Percentiles rank a stretch among this genome's conserved stretches.
phyloP scores from a whole-genome alignment of 129 eudicot genomes.

The Tagetes patula region DNA sequence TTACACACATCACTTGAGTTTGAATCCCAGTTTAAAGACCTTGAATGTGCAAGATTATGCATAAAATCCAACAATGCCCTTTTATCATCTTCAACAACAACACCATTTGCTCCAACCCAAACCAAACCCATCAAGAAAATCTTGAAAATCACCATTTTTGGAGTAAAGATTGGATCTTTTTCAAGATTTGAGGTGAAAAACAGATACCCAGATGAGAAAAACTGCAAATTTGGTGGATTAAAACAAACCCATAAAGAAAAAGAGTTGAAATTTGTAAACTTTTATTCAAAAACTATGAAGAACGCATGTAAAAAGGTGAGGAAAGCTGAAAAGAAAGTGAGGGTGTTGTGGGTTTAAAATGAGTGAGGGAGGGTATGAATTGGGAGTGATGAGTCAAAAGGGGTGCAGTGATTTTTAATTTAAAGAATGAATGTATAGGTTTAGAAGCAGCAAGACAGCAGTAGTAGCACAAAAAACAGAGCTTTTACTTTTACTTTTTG shows the following conservation, averaged over 20 bases:
- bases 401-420: conserved; percentile 36
- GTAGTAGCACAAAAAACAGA: conserved; percentile 32
- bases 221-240: background rate
- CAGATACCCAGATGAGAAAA: conserved; percentile 21
- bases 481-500: conserved; percentile 61
- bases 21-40: conserved; percentile 65
- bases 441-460: conserved; percentile 15
- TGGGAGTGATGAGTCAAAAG: conserved; percentile 47
- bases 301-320: conserved; percentile 31
- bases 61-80: conserved; percentile 80
- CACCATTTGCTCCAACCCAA: conserved; percentile 35
- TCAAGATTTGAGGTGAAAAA: background rate
- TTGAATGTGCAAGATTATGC: conserved; percentile 54
- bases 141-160: conserved; percentile 45
- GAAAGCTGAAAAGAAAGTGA: conserved; percentile 21
- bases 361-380: conserved; percentile 42
- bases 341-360: conserved; percentile 42
- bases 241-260: conserved; percentile 9
- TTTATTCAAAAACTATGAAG: conserved; percentile 29
- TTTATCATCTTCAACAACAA: conserved; percentile 65
- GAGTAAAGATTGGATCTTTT: conserved; percentile 13
- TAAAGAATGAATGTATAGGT: conserved; percentile 27
- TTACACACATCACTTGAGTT: conserved; percentile 54
- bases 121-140: conserved; percentile 47
- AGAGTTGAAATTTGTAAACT: conserved; percentile 17